Evolutionary conservation across 73 alveolate species (phyloP).

Genomic region (Paramecium tetraurelia): DNA sequence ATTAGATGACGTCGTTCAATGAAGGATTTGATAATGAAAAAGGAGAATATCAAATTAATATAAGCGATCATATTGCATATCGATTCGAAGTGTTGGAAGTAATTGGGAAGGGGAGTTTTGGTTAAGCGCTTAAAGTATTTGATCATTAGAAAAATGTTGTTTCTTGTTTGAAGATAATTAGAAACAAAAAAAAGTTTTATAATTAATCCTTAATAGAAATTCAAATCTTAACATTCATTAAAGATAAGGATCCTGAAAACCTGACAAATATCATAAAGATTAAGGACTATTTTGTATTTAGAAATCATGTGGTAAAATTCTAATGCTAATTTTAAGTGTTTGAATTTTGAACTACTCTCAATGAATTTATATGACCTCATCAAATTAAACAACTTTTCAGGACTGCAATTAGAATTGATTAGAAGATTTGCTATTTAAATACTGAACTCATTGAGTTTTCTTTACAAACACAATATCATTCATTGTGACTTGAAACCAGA

Average conservation of each 20-base stretch:
- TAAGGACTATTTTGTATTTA: constrained; percentile 42
- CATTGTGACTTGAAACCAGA: constrained; percentile 92
- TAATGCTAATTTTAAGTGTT: constrained; percentile 57
- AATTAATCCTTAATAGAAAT: constrained; percentile 53
- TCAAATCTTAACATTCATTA: constrained; percentile 37
- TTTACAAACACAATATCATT: constrained; percentile 67
- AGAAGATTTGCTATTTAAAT: constrained; percentile 78
- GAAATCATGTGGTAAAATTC: constrained; percentile 59
- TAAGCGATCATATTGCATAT: constrained; percentile 62
- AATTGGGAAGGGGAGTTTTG: constrained; percentile 66
- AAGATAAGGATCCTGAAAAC: constrained; percentile 58
- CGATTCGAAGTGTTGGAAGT: constrained; percentile 59
- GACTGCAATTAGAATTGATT: constrained; percentile 70
- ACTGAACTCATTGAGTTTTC: constrained; percentile 70
- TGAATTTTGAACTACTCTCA: constrained; percentile 75
- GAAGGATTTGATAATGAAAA: constrained; percentile 57
- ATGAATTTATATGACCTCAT: constrained; percentile 82
- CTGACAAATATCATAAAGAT: constrained; percentile 55
- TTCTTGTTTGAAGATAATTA: constrained; percentile 52
- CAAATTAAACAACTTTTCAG: constrained; percentile 76
- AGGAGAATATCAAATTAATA: constrained; percentile 59
- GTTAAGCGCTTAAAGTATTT: constrained; percentile 56
- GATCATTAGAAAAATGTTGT: constrained; percentile 54
- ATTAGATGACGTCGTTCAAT: background rate
- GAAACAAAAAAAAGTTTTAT: constrained; percentile 55